Percentiles rank a stretch among this genome's conserved stretches.
Conservation (phyloP, 1,139 yeast species). For the Kodamaea suecica region DNA sequence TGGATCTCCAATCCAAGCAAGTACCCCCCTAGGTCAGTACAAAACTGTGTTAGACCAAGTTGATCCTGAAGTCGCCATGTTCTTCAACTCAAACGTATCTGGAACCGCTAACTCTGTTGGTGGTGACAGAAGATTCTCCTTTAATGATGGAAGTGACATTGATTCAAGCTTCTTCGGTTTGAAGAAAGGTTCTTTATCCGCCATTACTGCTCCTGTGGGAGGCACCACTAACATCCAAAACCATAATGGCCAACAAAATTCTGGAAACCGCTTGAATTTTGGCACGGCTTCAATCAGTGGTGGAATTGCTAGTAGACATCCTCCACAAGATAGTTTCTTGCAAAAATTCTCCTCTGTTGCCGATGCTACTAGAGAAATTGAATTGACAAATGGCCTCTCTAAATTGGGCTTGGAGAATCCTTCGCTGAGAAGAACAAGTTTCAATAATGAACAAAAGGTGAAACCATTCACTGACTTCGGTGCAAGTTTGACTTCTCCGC, state of each 20-base stretch:
- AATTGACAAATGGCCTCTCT: slow-evolving; percentile 35
- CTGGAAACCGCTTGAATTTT: slow-evolving; percentile 29
- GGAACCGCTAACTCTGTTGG: background rate
- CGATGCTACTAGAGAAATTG: slow-evolving; percentile 76
- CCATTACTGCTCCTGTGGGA: slow-evolving; percentile 42
- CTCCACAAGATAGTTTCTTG: slow-evolving; percentile 50
- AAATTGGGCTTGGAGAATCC: slow-evolving; percentile 29
- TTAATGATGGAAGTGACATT: slow-evolving; percentile 47
- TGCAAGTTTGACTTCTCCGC: slow-evolving; percentile 31
- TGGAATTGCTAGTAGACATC: slow-evolving; percentile 49
- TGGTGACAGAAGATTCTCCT: slow-evolving; percentile 23
- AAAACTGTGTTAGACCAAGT: slow-evolving; percentile 36
- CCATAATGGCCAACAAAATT: slow-evolving; percentile 1
- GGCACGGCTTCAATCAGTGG: slow-evolving; percentile 66
- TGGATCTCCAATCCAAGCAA: slow-evolving; percentile 26
- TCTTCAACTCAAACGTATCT: slow-evolving; percentile 17
- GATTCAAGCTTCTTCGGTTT: slow-evolving; percentile 43
- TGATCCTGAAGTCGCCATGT: slow-evolving; percentile 50
- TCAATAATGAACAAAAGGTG: slow-evolving; percentile 28
- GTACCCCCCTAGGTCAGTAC: slow-evolving; percentile 24
- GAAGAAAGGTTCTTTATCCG: slow-evolving; percentile 48
- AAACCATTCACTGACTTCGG: slow-evolving; percentile 21
- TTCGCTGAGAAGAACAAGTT: slow-evolving; percentile 48
- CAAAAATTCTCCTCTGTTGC: slow-evolving; percentile 73
- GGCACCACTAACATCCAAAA: slow-evolving; percentile 15